These are phyloP conservation scores for Populus alba DNA, from an alignment of 345 rosid genomes.

Conservation along the genomic window DNA sequence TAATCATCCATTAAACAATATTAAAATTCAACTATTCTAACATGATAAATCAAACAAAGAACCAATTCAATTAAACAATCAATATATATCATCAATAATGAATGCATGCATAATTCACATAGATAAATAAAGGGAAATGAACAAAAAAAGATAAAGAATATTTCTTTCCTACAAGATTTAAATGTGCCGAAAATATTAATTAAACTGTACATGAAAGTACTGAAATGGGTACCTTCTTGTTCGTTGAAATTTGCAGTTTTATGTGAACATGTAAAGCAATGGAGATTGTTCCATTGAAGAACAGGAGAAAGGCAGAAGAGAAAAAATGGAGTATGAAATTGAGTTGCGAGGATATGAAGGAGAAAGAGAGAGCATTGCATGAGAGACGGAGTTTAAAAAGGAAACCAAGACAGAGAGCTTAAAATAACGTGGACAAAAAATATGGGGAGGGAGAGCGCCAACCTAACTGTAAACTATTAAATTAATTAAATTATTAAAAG, in stretches of 20 bases:
- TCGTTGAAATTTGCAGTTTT: constrained; percentile 9
- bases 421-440: constrained; percentile 29
- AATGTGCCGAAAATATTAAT: neutral
- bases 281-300: neutral
- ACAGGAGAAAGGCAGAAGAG: constrained; percentile 7
- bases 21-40: neutral
- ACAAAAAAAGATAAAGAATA: neutral
- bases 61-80: neutral
- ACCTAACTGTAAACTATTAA: constrained; percentile 17
- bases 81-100: neutral
- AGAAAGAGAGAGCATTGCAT: constrained; percentile 30
- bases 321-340: constrained; percentile 14
- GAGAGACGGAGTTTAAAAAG: constrained; percentile 6
- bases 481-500: too few species aligned
- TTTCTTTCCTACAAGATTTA: neutral
- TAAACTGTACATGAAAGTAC: neutral
- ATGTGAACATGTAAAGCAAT: neutral
- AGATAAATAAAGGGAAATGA: neutral
- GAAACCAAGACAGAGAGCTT: constrained; percentile 9
- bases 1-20: neutral
- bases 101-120: neutral
- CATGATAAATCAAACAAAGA: neutral
- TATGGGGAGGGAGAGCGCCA: neutral
- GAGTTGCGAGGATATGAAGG: neutral
- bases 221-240: constrained; percentile 27